Conservation (phyloP, 2,329 filamentous ascomycete species). For the Thielaviopsis ethacetica region DNA sequence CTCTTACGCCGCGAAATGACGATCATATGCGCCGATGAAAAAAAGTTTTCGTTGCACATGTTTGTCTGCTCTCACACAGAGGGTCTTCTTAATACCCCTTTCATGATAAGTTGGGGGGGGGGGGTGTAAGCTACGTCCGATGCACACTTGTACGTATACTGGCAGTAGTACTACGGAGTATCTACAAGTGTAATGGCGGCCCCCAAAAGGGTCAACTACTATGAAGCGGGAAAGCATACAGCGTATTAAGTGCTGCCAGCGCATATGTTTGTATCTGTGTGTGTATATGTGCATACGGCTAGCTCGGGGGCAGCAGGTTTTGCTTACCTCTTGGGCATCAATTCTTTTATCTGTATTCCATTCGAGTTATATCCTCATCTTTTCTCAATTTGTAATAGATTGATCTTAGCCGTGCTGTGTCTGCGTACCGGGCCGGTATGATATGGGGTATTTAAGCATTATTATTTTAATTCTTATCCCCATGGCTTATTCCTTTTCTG, state of each 20-base stretch:
- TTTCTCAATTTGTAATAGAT: background rate
- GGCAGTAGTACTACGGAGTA: background rate
- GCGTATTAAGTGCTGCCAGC: no score
- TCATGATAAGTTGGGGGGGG: background rate
- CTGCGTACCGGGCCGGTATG: background rate
- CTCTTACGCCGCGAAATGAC: background rate
- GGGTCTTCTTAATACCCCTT: background rate
- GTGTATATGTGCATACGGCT: no score
- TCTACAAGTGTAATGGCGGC: background rate
- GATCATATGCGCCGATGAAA: background rate
- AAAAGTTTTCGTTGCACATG: background rate
- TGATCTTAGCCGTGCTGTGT: background rate
- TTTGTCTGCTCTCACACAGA: background rate
- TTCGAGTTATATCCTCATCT: background rate
- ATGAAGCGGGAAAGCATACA: no score
- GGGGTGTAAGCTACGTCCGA: background rate
- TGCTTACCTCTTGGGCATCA: no score
- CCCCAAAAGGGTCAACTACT: background rate
- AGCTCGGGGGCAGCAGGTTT: no score
- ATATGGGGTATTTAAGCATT: background rate
- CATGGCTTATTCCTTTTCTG: no score
- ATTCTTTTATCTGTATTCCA: background rate
- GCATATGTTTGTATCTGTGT: no score
- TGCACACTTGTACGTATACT: background rate
- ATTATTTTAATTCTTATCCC: background rate